Evolutionary conservation across 73 alveolate species (phyloP), one percentile per base, ranked within the genome.

Genomic region (Paramecium octaurelia): DNA sequence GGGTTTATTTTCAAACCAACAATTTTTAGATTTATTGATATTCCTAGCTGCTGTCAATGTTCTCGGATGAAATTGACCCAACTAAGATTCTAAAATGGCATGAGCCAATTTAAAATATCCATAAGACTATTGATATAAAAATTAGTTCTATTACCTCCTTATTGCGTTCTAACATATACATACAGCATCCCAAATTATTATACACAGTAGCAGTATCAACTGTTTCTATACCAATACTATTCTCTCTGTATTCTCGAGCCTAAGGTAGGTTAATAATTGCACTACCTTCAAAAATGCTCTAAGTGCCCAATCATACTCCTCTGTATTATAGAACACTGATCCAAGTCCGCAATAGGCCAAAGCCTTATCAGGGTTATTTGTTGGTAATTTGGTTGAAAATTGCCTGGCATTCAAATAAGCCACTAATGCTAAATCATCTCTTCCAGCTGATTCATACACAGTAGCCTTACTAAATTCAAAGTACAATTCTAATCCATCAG

Each of bases 141-240:
- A 75, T 1, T n/a, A 6, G 0, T 4, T 48, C 3, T 0, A 23
- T 31, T 80, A 80, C 91, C 27, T 80, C 99, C 86, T 95, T 80
- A 90, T 96, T 94, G 86, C 99, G 93, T 36, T 95, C 98, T 9
- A 97, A 95, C 97, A 93, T 92, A 86, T 68, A 92, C 98, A 97
- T 96, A 75, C 98, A 96, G 71, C 97, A 96, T 58, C 99, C 99
- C 27, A 98, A 95, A 92, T 98, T 98, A 92, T 98, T 98, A 86
- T 97, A 98, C 11, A 98, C 98, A 4, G 99, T 98, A n/a, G 99
- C 99, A 8, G 99, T 98, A 86, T 98, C 99, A 6, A 98, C 96
- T n/a, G 99, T 97, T 77, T 98, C 99, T 4, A 99, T 99, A 2
- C 99, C 99, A 20, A 97, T 95, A 36, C 97, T 92, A 89, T 97